These are phyloP conservation scores for Nannizziopsis arthrosporioides DNA, from an alignment of 2,329 filamentous ascomycete genomes.

Conservation along the genomic window DNA sequence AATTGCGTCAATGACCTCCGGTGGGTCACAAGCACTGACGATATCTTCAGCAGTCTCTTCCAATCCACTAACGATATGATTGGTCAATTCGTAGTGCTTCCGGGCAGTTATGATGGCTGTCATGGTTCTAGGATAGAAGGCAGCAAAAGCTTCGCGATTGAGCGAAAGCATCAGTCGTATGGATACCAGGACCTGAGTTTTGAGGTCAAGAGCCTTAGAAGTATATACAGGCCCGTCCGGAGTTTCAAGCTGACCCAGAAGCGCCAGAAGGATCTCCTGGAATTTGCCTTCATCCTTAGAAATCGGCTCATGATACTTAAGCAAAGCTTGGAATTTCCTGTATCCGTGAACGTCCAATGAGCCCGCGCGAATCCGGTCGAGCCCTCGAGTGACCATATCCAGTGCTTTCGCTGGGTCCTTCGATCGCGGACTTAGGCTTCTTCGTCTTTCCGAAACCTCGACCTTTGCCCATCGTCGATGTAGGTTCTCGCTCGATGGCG, in stretches of 20 bases:
- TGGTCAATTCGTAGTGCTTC: constrained; percentile 28
- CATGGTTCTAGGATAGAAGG: constrained; percentile 27
- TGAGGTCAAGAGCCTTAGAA: constrained; percentile 25
- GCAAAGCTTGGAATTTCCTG: constrained; percentile 32
- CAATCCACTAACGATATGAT: constrained; percentile 31
- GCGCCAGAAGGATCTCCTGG: constrained; percentile 27
- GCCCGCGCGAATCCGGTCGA: constrained; percentile 26
- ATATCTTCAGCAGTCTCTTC: constrained; percentile 31
- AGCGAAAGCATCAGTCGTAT: constrained; percentile 31
- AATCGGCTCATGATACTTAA: constrained; percentile 28
- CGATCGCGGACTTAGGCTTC: constrained; percentile 29
- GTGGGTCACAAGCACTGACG: constrained; percentile 22
- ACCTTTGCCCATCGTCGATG: constrained; percentile 26
- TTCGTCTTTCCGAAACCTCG: constrained; percentile 21
- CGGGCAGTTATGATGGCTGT: constrained; percentile 29
- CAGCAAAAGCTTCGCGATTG: constrained; percentile 26
- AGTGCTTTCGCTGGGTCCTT: constrained; percentile 29
- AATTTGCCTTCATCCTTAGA: constrained; percentile 28
- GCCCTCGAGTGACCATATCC: constrained; percentile 30
- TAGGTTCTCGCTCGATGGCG: constrained; percentile 17
- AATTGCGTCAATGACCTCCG: constrained; percentile 25
- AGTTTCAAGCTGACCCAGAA: constrained; percentile 29
- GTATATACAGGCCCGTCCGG: constrained; percentile 19
- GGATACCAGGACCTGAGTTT: constrained; percentile 34
- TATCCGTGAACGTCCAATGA: constrained; percentile 33